These are phyloP conservation scores for Bryum argenteum DNA, from an alignment of 225 moss, liverwort and hornwort species.

Conservation along the genomic window DNA sequence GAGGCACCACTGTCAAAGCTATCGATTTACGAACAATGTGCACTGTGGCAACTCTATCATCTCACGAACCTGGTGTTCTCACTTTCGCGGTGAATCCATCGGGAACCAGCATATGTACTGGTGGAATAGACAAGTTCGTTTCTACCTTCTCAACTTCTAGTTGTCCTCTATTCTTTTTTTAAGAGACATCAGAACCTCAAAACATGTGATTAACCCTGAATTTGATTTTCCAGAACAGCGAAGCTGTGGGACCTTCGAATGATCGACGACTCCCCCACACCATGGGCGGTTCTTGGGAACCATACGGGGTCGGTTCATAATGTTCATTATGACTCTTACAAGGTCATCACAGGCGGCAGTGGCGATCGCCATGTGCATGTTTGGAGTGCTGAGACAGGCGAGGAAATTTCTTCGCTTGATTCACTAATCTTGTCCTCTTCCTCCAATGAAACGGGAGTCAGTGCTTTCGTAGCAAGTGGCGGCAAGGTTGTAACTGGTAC, in stretches of 20 bases:
- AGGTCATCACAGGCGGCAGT: constrained; percentile 62
- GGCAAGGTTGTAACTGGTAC: constrained; percentile 70
- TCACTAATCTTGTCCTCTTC: constrained; percentile 33
- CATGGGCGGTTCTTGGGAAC: constrained; percentile 64
- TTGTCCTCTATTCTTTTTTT: background rate
- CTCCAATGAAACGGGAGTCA: constrained; percentile 48
- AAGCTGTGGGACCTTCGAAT: constrained; percentile 76
- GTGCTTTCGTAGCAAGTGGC: constrained; percentile 59
- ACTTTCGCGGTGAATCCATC: constrained; percentile 59
- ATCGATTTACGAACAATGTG: constrained; percentile 69
- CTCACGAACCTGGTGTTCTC: constrained; percentile 54
- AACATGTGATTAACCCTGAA: constrained; percentile 15
- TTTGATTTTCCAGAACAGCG: constrained; percentile 41
- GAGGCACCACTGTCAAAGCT: constrained; percentile 53
- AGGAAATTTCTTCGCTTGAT: constrained; percentile 58
- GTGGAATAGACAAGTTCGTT: constrained; percentile 62
- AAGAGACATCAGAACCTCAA: background rate
- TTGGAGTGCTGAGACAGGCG: constrained; percentile 63
- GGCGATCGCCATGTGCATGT: constrained; percentile 57
- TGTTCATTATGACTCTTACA: constrained; percentile 69
- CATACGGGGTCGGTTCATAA: constrained; percentile 59
- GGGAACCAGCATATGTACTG: constrained; percentile 60
- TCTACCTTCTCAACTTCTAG: constrained; percentile 8
- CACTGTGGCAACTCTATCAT: constrained; percentile 59
- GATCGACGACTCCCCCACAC: constrained; percentile 44